A percentile compares a stretch with the other conserved stretches of the same genome.
Evolutionary conservation across 306 rosid genomes (phyloP).

Genomic region (Trifolium dubium): DNA sequence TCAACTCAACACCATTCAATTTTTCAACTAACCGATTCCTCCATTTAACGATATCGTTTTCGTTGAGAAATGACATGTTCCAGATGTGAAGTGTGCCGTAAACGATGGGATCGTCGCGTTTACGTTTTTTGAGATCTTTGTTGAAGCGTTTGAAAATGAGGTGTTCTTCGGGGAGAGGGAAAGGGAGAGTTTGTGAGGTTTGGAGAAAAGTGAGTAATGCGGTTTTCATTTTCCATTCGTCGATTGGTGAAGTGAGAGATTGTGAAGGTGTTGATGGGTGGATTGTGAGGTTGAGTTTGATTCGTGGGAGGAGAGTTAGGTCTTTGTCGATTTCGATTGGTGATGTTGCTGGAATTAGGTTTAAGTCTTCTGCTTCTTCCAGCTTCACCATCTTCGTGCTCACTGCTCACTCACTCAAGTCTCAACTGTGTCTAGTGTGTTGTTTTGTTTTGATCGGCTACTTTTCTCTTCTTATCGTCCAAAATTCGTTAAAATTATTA

Average conservation of each 20-base stretch:
- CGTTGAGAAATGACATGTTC: constrained; percentile 55
- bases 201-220: constrained; percentile 71
- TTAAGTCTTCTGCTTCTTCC: constrained; percentile 28
- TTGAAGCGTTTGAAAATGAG: constrained; percentile 59
- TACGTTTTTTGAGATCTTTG: constrained; percentile 74
- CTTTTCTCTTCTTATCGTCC: neutral
- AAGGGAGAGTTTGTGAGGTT: constrained; percentile 51
- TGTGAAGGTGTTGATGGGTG: constrained; percentile 55
- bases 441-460: neutral
- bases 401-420: neutral
- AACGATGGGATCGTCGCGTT: constrained; percentile 82
- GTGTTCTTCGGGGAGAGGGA: constrained; percentile 68
- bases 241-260: constrained; percentile 60
- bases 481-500: too few species aligned
- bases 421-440: neutral
- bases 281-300: constrained; percentile 70
- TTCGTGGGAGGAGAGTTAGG: constrained; percentile 72
- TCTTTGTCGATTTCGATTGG: constrained; percentile 66
- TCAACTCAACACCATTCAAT: constrained; percentile 77
- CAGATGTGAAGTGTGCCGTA: constrained; percentile 65
- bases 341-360: constrained; percentile 48
- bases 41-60: constrained; percentile 43
- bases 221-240: constrained; percentile 86
- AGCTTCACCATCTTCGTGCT: constrained; percentile 39
- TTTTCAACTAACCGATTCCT: constrained; percentile 61